phyloP scores from a whole-genome alignment of 805 yeast genomes.

The Wickerhamiella nectarea region DNA sequence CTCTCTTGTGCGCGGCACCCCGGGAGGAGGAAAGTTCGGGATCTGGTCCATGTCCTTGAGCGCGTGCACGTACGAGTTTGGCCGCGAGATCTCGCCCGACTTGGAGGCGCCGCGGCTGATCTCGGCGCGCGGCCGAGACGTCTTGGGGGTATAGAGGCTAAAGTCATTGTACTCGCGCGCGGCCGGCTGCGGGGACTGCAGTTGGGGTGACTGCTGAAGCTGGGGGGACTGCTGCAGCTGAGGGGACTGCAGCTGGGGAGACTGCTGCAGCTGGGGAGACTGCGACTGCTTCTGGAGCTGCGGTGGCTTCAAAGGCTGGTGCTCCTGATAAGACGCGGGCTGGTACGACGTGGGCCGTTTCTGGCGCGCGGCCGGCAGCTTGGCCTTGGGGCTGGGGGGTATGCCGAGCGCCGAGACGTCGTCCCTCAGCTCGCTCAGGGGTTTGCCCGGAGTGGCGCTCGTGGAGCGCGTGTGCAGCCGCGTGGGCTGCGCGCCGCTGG shows the following conservation, averaged over 20 bases:
- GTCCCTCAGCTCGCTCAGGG: conserved; percentile 8
- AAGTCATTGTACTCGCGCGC: conserved; percentile 6
- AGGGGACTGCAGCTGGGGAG: too few species aligned
- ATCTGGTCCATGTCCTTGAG: conserved; percentile 9
- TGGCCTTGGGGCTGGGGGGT: conserved; percentile 14
- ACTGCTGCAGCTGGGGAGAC: too few species aligned
- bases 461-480: conserved; percentile 8
- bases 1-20: conserved; percentile 1
- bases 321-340: conserved; percentile 19
- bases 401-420: conserved; percentile 20
- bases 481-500: neutral
- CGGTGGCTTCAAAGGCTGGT: too few species aligned
- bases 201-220: too few species aligned
- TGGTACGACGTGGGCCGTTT: conserved; percentile 29
- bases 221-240: too few species aligned
- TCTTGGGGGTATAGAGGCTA: conserved; percentile 17
- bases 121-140: conserved; percentile 25
- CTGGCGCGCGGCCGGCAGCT: conserved; percentile 12
- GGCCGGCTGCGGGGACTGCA: too few species aligned
- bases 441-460: conserved; percentile 3
- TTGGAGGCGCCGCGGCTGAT: conserved; percentile 24
- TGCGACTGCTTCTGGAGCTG: too few species aligned
- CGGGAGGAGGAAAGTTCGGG: conserved; percentile 8
- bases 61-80: conserved; percentile 17
- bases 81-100: conserved; percentile 26